Base-by-base conservation (phyloP, 441 rosid genomes). In the Raphanus hybrid region DNA sequence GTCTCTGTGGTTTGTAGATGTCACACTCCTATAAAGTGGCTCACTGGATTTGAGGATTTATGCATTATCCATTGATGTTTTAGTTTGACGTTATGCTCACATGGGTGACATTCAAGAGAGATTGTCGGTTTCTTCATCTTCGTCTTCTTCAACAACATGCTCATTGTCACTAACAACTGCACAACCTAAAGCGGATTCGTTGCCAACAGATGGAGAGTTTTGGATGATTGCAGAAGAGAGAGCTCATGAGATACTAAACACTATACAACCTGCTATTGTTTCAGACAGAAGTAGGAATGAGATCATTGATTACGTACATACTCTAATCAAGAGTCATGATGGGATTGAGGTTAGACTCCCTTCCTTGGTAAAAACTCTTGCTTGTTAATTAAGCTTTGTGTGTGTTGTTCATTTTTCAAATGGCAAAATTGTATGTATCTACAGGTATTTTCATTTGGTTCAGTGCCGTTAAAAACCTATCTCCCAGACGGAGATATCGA, bases 401-500 rank as follows among this genome's bases (percentile, higher is more conserved):
- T 48, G 8, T 52, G 5, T 68, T 78, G 74, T 50, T 72, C 15
- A 50, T 9, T 82, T 82, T 77, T 90, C 79, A 88, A 91, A 18
- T 34, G 64, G 9, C 5, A 54, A 12, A 2, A 0, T 20, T 18
- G 18, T 18, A 18, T 70, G 35, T 48, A 64, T 78, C 63, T 69
- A 26, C 71, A 96, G 99, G 94, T 91, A 61, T 87, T 89, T 80
- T 84, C 96, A 63, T 92, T 90, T 87, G 99, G 99, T 60, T 96
- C 98, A 0, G 96, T 93, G 67, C 97, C 98, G 12, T 69, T 96
- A 69, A 93, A 91, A 84, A 88, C 98, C 4, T 96, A 92, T 85
- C 96, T 96, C 68, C 98, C 97, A 52, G 98, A 96, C 71, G 99
- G 99, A 73, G 99, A 93, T 82, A 91, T 96, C 54, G 99, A 96